Conservation (phyloP, 2,329 filamentous ascomycete species). For the Neocatenulostroma microsporum region DNA sequence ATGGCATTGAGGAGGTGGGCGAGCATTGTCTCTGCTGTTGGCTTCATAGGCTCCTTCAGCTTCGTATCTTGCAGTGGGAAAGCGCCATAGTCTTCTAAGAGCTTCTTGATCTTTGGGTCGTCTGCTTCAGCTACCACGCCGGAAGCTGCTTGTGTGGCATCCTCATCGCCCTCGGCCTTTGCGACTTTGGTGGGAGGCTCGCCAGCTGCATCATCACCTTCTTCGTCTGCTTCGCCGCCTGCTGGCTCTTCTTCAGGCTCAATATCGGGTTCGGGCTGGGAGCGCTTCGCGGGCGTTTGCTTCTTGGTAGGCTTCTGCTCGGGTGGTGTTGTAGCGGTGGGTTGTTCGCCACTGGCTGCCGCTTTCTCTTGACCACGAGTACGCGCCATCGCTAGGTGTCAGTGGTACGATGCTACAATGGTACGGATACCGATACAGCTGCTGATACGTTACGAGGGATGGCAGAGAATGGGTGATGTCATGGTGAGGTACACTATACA, state of each 20-base stretch:
- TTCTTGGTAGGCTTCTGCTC: neutral
- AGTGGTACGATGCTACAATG: neutral
- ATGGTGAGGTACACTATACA: no score
- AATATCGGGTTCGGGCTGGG: neutral
- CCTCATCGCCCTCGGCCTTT: neutral
- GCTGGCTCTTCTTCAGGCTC: neutral
- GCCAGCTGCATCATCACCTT: neutral
- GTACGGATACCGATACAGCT: no score
- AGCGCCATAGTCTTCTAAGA: neutral
- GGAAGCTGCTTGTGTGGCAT: neutral
- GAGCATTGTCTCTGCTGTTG: slow-evolving; percentile 9
- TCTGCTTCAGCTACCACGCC: no score
- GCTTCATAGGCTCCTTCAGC: neutral
- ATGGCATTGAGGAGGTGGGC: slow-evolving; percentile 12
- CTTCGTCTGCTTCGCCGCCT: neutral
- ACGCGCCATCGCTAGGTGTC: no score
- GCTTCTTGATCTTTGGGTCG: slow-evolving; percentile 1
- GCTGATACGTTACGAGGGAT: no score
- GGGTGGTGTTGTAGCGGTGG: neutral
- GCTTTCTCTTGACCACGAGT: neutral
- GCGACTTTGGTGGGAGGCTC: neutral
- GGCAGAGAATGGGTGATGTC: no score
- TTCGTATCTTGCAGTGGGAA: neutral
- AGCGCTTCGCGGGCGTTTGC: no score
- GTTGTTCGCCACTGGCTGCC: neutral